Evolutionary conservation across 768 basidiomycete species (phyloP).

Genomic region (Collybia nuda): DNA sequence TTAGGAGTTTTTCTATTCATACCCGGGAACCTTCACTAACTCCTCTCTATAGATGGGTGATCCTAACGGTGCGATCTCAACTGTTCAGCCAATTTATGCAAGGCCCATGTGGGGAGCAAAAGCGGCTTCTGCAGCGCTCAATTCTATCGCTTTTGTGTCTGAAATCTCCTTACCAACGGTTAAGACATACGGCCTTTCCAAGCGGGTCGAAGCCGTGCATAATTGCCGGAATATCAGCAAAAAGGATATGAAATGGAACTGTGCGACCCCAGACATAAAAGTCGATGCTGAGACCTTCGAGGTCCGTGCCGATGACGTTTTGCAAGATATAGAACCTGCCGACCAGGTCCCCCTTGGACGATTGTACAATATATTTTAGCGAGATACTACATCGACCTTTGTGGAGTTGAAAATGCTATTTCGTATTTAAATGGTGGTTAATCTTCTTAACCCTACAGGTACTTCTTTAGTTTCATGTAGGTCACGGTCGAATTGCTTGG

Average conservation of each 20-base stretch:
- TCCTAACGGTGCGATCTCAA: slow-evolving; percentile 94
- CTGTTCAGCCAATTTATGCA: slow-evolving; percentile 85
- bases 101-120: slow-evolving; percentile 94
- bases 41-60: slow-evolving; percentile 78
- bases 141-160: slow-evolving; percentile 88
- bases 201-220: slow-evolving; percentile 72
- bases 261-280: slow-evolving; percentile 72
- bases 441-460: no score
- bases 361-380: slow-evolving; percentile 80
- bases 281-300: slow-evolving; percentile 95
- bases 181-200: slow-evolving; percentile 66
- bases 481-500: no score
- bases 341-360: slow-evolving; percentile 63
- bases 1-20: slow-evolving; percentile 22
- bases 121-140: slow-evolving; percentile 74
- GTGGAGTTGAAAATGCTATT: no score
- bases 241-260: slow-evolving; percentile 94
- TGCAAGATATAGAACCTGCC: slow-evolving; percentile 79
- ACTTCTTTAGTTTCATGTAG: no score
- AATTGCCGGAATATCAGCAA: slow-evolving; percentile 78
- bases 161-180: slow-evolving; percentile 58
- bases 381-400: background rate
- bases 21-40: slow-evolving; percentile 1
- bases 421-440: no score
- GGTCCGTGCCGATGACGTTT: slow-evolving; percentile 77